phyloP scores from a whole-genome alignment of 2,329 filamentous ascomycete genomes.

The Venturia carpophila region DNA sequence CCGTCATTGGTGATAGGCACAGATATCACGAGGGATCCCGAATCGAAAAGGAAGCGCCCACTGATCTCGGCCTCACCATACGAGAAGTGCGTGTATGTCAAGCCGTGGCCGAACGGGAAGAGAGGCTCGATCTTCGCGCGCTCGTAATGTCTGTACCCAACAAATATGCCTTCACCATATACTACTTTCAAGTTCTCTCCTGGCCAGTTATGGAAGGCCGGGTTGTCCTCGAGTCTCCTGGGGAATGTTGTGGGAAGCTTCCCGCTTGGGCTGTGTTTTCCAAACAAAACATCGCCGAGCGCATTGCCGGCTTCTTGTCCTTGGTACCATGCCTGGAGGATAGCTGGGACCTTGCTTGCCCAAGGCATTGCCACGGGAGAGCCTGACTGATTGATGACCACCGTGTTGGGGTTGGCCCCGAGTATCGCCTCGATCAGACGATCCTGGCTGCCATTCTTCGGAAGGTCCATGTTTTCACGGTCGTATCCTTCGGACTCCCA shows the following conservation, averaged over 20 bases:
- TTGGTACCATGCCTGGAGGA: slow-evolving; percentile 74
- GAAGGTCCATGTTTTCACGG: slow-evolving; percentile 53
- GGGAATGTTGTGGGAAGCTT: slow-evolving; percentile 70
- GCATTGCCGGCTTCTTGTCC: slow-evolving; percentile 81
- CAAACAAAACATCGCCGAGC: slow-evolving; percentile 69
- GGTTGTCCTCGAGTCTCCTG: slow-evolving; percentile 50
- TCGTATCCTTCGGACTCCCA: slow-evolving; percentile 69
- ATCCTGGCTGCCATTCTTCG: slow-evolving; percentile 50
- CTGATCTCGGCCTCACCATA: slow-evolving; percentile 52
- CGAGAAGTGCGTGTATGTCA: slow-evolving; percentile 68
- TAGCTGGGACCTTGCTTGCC: slow-evolving; percentile 55
- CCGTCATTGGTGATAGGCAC: slow-evolving; percentile 52
- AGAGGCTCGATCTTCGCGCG: slow-evolving; percentile 50
- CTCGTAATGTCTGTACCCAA: slow-evolving; percentile 69
- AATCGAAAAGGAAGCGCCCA: slow-evolving; percentile 41
- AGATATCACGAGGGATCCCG: slow-evolving; percentile 38
- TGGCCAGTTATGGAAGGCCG: slow-evolving; percentile 65
- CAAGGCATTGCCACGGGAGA: slow-evolving; percentile 67
- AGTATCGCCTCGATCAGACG: slow-evolving; percentile 57
- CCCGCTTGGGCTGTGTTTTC: slow-evolving; percentile 63
- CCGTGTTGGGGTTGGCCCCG: slow-evolving; percentile 57
- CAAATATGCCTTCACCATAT: slow-evolving; percentile 65
- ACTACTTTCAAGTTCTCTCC: slow-evolving; percentile 60
- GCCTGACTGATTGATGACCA: slow-evolving; percentile 68
- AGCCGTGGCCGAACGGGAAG: slow-evolving; percentile 70